Evolutionary conservation across 2,329 filamentous ascomycete species (phyloP).

Genomic region (Penicillium concentricum): DNA sequence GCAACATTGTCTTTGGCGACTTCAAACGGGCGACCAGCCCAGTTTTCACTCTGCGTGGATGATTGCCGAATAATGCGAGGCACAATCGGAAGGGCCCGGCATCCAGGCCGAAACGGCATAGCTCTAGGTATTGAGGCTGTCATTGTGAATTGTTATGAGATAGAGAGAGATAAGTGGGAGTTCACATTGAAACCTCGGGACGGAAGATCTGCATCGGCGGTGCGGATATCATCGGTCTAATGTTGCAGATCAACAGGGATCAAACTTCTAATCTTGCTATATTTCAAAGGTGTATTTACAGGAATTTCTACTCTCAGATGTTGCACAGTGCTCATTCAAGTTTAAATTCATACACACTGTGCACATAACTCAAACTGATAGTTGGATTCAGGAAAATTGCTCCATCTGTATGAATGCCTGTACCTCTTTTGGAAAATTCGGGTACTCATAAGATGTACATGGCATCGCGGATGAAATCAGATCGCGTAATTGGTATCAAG

Average conservation of each 20-base stretch:
- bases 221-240: constrained; percentile 20
- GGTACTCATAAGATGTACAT: constrained; percentile 12
- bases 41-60: constrained; percentile 27
- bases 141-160: constrained; percentile 8
- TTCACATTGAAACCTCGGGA: constrained; percentile 4
- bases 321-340: not conserved
- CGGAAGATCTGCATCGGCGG: constrained; percentile 14
- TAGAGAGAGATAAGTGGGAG: constrained; percentile 7
- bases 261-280: not conserved
- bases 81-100: not conserved
- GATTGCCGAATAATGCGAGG: constrained; percentile 12
- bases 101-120: constrained; percentile 3
- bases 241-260: not conserved
- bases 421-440: constrained; percentile 1
- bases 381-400: not conserved
- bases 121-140: constrained; percentile 9
- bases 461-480: constrained; percentile 10
- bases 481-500: constrained; percentile 19
- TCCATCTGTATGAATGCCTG: constrained; percentile 2
- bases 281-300: not conserved
- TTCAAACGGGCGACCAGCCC: constrained; percentile 48
- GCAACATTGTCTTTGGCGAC: constrained; percentile 74
- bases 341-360: not conserved
- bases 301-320: not conserved
- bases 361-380: not conserved